Percentiles rank a stretch among this genome's conserved stretches.
phyloP scores from a whole-genome alignment of 805 yeast species.

The Hanseniaspora nectarophila region DNA sequence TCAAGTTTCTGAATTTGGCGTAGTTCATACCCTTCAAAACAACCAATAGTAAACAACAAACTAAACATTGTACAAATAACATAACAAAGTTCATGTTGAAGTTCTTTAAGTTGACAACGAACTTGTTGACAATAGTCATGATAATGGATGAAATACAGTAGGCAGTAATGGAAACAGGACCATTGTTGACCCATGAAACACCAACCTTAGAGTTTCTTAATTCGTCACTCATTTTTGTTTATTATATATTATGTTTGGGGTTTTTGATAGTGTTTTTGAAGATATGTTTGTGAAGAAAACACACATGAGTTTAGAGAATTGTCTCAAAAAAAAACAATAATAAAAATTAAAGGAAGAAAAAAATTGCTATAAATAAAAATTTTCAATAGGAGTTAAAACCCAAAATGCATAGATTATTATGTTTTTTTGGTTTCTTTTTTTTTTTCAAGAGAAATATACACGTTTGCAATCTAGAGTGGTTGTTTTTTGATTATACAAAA shows the following conservation, averaged over 20 bases:
- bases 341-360: too few relatives aligned
- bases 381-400: too few relatives aligned
- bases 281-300: too few relatives aligned
- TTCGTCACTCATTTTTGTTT: slow-evolving; percentile 9
- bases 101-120: slow-evolving; percentile 62
- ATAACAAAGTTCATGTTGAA: slow-evolving; percentile 78
- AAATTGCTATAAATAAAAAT: too few relatives aligned
- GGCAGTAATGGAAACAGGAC: slow-evolving; percentile 55
- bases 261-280: not conserved
- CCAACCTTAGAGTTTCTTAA: slow-evolving; percentile 13
- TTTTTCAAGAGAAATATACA: too few relatives aligned
- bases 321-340: too few relatives aligned
- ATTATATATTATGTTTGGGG: not conserved
- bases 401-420: too few relatives aligned
- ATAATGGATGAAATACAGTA: slow-evolving; percentile 91
- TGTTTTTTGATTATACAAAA: not conserved
- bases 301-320: too few relatives aligned
- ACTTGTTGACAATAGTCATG: slow-evolving; percentile 96
- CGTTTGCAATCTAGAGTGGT: too few relatives aligned
- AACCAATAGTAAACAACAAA: slow-evolving; percentile 64
- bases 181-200: slow-evolving; percentile 31
- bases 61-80: slow-evolving; percentile 76
- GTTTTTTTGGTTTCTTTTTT: too few relatives aligned
- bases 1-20: slow-evolving; percentile 77
- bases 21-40: slow-evolving; percentile 61